phyloP scores from a whole-genome alignment of 139 green algal genomes.

The Picochlorum sp. region DNA sequence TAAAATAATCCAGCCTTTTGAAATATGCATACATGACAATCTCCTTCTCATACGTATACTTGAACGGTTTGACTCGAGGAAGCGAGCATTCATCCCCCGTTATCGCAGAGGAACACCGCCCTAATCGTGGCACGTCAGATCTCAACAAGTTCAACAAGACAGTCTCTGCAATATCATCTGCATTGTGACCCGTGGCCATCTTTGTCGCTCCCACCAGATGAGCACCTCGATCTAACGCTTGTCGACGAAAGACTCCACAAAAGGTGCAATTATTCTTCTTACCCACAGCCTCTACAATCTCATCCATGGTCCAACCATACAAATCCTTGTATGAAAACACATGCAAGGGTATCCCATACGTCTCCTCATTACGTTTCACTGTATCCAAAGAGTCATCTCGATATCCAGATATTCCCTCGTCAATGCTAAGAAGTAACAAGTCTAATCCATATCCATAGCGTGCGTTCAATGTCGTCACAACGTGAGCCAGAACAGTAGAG shows the following conservation, averaged over 20 bases:
- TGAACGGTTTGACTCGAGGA: slow-evolving; percentile 94
- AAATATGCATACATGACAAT: slow-evolving; percentile 99
- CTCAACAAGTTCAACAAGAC: slow-evolving; percentile 94
- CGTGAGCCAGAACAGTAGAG: slow-evolving; percentile 92
- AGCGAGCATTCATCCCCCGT: slow-evolving; percentile 73
- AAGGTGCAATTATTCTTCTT: slow-evolving; percentile 96
- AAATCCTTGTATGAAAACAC: slow-evolving; percentile 91
- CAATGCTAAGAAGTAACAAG: slow-evolving; percentile 92
- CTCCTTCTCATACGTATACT: slow-evolving; percentile 96
- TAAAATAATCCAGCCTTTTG: slow-evolving; percentile 97
- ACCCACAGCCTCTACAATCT: slow-evolving; percentile 89
- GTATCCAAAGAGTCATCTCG: slow-evolving; percentile 93
- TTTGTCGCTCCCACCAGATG: slow-evolving; percentile 57
- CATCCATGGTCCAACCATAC: slow-evolving; percentile 98
- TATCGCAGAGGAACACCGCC: slow-evolving; percentile 67
- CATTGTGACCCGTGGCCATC: slow-evolving; percentile 90
- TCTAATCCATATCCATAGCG: slow-evolving; percentile 88
- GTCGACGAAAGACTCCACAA: slow-evolving; percentile 87
- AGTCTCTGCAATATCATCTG: slow-evolving; percentile 94
- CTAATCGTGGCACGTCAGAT: slow-evolving; percentile 77
- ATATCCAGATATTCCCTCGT: slow-evolving; percentile 95
- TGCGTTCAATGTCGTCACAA: slow-evolving; percentile 85
- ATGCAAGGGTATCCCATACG: slow-evolving; percentile 64
- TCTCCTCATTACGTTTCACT: slow-evolving; percentile 86
- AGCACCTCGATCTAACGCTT: slow-evolving; percentile 86